Conservation (phyloP, 441 rosid genomes). For the Gossypium laxum region DNA sequence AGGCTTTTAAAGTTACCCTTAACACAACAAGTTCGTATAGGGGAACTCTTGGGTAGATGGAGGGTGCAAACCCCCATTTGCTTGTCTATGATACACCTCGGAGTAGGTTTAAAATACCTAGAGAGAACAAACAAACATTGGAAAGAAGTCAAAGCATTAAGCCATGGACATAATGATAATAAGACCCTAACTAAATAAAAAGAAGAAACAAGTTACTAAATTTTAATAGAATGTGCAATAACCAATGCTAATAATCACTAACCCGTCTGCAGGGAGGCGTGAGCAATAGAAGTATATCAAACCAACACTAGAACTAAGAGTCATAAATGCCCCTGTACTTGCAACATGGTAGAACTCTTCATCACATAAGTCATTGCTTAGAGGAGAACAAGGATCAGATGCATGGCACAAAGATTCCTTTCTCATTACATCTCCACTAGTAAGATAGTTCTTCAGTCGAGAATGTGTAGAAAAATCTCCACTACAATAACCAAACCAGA, state of each 20-base stretch:
- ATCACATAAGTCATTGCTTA: constrained; percentile 21
- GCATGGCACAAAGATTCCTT: constrained; percentile 55
- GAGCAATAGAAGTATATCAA: constrained; percentile 78
- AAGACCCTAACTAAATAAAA: neutral
- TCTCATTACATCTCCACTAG: constrained; percentile 68
- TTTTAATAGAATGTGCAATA: neutral
- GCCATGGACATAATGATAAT: neutral
- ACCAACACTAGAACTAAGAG: constrained; percentile 50
- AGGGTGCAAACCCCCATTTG: constrained; percentile 37
- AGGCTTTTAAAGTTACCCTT: constrained; percentile 32
- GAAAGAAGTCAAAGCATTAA: constrained; percentile 1
- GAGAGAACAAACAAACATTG: constrained; percentile 6
- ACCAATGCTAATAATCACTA: constrained; percentile 23
- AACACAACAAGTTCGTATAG: constrained; percentile 32
- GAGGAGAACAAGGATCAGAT: constrained; percentile 48
- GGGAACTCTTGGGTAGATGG: constrained; percentile 69
- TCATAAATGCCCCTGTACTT: constrained; percentile 53
- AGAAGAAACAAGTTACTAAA: neutral
- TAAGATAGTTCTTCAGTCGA: constrained; percentile 48
- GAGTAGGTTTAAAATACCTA: constrained; percentile 81
- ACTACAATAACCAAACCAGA: constrained; percentile 25
- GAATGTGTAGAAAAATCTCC: constrained; percentile 39
- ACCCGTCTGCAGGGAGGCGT: constrained; percentile 82
- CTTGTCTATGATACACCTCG: constrained; percentile 43
- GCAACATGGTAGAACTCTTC: constrained; percentile 41